Evolutionary conservation across 2,329 filamentous ascomycete genomes (phyloP).

Genomic region (Calonectria honghensis): DNA sequence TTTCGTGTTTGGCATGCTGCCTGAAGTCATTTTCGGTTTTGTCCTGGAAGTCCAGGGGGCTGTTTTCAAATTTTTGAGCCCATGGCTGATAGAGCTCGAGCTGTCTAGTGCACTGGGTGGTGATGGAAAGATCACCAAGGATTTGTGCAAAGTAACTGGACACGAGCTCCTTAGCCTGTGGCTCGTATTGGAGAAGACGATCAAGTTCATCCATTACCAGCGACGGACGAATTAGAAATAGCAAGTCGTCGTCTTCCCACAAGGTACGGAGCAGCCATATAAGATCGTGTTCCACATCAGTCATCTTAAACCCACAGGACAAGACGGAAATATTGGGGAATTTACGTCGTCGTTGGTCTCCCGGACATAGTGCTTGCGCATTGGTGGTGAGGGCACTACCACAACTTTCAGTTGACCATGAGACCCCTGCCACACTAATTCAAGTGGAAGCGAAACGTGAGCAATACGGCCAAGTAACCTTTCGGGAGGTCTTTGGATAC

Average conservation of each 20-base stretch:
- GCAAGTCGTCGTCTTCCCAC: constrained; percentile 59
- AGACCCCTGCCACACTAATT: constrained; percentile 57
- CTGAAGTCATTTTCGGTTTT: constrained; percentile 55
- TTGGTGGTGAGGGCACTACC: constrained; percentile 63
- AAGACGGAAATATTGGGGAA: constrained; percentile 50
- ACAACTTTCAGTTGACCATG: constrained; percentile 51
- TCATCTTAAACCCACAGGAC: constrained; percentile 46
- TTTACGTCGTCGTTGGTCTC: constrained; percentile 48
- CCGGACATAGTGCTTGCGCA: constrained; percentile 60
- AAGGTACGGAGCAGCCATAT: constrained; percentile 62
- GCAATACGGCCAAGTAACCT: constrained; percentile 60
- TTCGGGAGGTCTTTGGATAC: constrained; percentile 56
- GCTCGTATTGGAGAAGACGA: constrained; percentile 63
- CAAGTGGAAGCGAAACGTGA: constrained; percentile 63
- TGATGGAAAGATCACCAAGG: constrained; percentile 67
- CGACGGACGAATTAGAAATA: constrained; percentile 59
- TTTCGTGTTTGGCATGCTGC: constrained; percentile 37
- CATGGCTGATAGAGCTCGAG: constrained; percentile 69
- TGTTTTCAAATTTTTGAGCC: constrained; percentile 63
- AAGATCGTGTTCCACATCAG: constrained; percentile 52
- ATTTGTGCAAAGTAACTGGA: constrained; percentile 59
- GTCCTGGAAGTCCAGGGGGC: constrained; percentile 49
- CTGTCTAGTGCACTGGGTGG: constrained; percentile 66
- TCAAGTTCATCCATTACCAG: constrained; percentile 69
- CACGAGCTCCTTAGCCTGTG: constrained; percentile 59